Percentiles rank a stretch among this genome's conserved stretches.
These are phyloP conservation scores for Cyamopsis tetragonoloba DNA, from an alignment of 306 rosid species.

Conservation along the genomic window DNA sequence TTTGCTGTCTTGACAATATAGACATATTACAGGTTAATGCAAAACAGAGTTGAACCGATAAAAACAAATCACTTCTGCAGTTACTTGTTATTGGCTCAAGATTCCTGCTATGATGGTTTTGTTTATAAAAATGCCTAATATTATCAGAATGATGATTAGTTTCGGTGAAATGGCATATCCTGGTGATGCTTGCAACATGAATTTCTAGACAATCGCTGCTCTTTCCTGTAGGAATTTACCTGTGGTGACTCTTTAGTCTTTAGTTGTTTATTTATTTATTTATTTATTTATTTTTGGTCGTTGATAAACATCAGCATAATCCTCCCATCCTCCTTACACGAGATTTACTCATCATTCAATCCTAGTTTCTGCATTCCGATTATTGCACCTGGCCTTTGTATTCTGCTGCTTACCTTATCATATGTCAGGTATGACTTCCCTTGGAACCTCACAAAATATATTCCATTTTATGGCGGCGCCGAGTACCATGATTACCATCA, in stretches of 20 bases:
- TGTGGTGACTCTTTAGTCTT: slow-evolving; percentile 7
- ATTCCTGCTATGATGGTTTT: background rate
- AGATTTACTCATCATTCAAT: slow-evolving; percentile 4
- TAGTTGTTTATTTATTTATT: too few relatives aligned
- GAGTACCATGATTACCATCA: slow-evolving; percentile 97
- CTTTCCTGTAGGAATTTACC: background rate
- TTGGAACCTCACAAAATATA: slow-evolving; percentile 71
- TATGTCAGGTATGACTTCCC: slow-evolving; percentile 79
- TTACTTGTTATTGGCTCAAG: background rate
- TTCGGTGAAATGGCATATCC: background rate
- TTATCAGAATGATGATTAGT: background rate
- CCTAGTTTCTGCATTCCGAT: slow-evolving; percentile 22
- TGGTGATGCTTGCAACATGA: slow-evolving; percentile 11
- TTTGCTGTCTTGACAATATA: background rate
- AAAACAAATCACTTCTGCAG: background rate
- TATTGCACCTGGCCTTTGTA: background rate
- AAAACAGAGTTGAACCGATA: slow-evolving; percentile 8
- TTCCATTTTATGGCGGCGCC: slow-evolving; percentile 95
- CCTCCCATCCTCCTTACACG: background rate
- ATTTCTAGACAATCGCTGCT: background rate
- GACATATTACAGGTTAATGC: background rate
- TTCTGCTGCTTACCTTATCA: slow-evolving; percentile 12
- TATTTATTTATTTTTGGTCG: too few relatives aligned
- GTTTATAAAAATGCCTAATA: background rate
- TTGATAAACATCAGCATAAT: background rate